Conservation (phyloP, 2,329 filamentous ascomycete species). For the Fusarium sp. region DNA sequence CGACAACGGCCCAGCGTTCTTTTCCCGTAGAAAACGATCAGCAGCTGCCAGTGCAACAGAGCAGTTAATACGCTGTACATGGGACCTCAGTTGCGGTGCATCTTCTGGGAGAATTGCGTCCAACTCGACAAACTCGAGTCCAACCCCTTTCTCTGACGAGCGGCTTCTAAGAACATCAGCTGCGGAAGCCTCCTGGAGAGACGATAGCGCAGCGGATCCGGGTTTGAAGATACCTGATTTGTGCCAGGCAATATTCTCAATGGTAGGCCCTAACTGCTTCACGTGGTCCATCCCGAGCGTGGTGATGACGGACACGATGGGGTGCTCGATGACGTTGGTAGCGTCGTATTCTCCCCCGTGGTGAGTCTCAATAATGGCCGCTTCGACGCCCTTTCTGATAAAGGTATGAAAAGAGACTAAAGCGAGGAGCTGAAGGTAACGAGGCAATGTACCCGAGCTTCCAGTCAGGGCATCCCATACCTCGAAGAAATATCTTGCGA, state of each 20-base stretch:
- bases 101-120: not conserved
- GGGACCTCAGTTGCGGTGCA: not conserved
- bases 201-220: not conserved
- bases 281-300: not conserved
- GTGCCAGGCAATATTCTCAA: not conserved
- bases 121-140: not conserved
- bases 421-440: not conserved
- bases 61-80: not conserved
- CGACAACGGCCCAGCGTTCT: not conserved
- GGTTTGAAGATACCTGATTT: not conserved
- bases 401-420: not conserved
- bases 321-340: not conserved
- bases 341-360: not conserved
- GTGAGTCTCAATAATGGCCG: not conserved
- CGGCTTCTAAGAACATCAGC: not conserved
- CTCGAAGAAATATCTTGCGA: not conserved
- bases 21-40: not conserved
- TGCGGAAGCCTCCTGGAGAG: not conserved
- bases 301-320: not conserved
- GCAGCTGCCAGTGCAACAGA: not conserved
- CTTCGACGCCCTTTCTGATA: not conserved
- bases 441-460: not conserved
- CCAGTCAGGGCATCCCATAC: not conserved
- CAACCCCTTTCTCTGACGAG: not conserved
- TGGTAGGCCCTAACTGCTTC: not conserved